Base-by-base conservation (phyloP, 2,329 filamentous ascomycete species). In the Claviceps cyperi region DNA sequence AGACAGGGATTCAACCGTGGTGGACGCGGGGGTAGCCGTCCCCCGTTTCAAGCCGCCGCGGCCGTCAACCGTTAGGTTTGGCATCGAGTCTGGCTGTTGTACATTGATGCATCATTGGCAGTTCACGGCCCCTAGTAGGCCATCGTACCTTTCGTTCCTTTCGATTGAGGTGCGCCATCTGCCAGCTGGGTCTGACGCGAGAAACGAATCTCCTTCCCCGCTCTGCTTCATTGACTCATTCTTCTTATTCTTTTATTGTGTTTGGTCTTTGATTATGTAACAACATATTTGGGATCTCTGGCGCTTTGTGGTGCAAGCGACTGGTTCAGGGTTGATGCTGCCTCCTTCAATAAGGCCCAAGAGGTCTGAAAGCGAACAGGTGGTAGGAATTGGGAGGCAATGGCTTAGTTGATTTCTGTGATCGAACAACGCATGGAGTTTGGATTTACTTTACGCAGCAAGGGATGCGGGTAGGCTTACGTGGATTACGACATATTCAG, bases 1-100 rank as follows among this genome's bases (percentile, higher is more conserved):
- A 67, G 71, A 35, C 62, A 65, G 21, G 67, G 66, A 47, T 64
- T 52, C 43, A 50, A 52, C 21, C 64, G 70, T 48, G 72, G 73
- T 21, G 69, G 70, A 9, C 66, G 68, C 46, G 69, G 66, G 47
- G 63, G 65, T 47, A 60, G 55, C 50, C 61, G 63, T 8, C 57
- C 61, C 24, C 65, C 60, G 41, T 66, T 62, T 45, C 62, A 66
- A 49, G 47, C 56, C 7, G 50, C 58, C 3, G 56, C 58, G n/a
- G 55, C 56, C 46, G 55, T 55, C 46, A 51, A 59, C n/a, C 59
- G 63, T 51, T 65, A 60, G 50, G 7, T 38, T 36, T 15, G 36
- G 35, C 21, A 21, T 43, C 5, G 21, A 19, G 22, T n/a, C 8
- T 36, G 22, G 7, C n/a, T n/a, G n/a, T 35, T 35, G 11, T 35